Base-by-base conservation (phyloP, 2,329 filamentous ascomycete genomes). In the Venturia carpophila region DNA sequence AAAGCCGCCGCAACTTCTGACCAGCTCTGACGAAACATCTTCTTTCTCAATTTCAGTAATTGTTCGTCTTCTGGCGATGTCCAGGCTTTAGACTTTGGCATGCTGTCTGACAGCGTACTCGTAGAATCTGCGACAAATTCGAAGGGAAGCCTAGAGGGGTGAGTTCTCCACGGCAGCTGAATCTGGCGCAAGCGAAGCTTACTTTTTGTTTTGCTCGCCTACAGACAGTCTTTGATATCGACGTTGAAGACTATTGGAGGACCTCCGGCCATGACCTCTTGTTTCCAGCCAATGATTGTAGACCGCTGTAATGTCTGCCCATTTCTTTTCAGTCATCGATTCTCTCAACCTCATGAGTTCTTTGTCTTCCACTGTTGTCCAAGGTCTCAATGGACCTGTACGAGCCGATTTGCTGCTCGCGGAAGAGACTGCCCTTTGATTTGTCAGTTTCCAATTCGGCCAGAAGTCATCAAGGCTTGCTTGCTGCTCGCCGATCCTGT, bases 301-400 rank as follows among this genome's bases (percentile, higher is more conserved):
- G 17, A 56, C 27, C 6, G 19, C 6, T 37, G 52, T 27, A 24
- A 56, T 27, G 13, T 56, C 52, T 19, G 27, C 6, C 52, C 52
- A 56, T 11, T 1, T 34, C 27, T 56, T 6, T 9, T 56, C 13
- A 17, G 27, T 3, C 52, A 56, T 56, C 30, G 52, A 30, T 5
- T 37, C n/a, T 15, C 27, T 56, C 30, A 56, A n/a, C 13, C 52
- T 30, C 24, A 37, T 5, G 15, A 56, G 52, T 56, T 56, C 52
- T 30, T 30, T 56, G 13, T 56, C 52, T 37, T 56, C 52, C 52
- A 56, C 2, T n/a, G 30, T 11, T 56, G 52, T 56, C 52, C 52
- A 56, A 6, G 5, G 4, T 56, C 27, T 56, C 6, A 9, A n/a
- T 5, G 27, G 4, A 5, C 27, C 17, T 37, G 13, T 27, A 37